phyloP scores from a whole-genome alignment of 2,329 filamentous ascomycete species.

The Macrophomina tecta region DNA sequence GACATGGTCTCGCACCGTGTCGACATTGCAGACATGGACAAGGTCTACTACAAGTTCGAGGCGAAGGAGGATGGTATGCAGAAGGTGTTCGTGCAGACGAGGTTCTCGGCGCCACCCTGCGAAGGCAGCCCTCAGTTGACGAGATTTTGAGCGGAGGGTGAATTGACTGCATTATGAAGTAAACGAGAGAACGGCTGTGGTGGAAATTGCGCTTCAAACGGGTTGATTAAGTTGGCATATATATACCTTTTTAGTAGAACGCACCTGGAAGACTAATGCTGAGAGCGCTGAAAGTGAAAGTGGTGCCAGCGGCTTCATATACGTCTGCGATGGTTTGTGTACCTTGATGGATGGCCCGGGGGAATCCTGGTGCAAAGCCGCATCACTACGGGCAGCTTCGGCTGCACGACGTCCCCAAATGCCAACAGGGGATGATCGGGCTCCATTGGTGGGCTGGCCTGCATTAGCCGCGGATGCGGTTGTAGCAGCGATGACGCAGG shows the following conservation, averaged over 20 bases:
- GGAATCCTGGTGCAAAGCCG: not conserved
- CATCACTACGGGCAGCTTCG: not conserved
- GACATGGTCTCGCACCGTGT: slow-evolving; percentile 84
- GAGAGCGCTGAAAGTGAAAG: too few species aligned
- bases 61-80: slow-evolving; percentile 77
- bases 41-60: slow-evolving; percentile 67
- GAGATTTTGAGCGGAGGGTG: slow-evolving; percentile 39
- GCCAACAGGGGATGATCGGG: too few species aligned
- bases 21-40: slow-evolving; percentile 55
- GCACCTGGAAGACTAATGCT: too few species aligned
- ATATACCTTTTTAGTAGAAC: too few species aligned
- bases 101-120: slow-evolving; percentile 59
- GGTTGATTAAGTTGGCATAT: too few species aligned
- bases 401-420: not conserved
- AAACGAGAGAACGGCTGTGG: not conserved
- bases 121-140: slow-evolving; percentile 59
- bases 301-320: not conserved
- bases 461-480: too few species aligned
- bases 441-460: too few species aligned
- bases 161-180: not conserved
- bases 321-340: not conserved
- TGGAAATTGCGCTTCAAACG: not conserved
- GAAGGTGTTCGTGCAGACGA: slow-evolving; percentile 75
- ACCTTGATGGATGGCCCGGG: not conserved
- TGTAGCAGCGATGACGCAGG: too few species aligned